A percentile compares a stretch with the other conserved stretches of the same genome.
phyloP scores from a whole-genome alignment of 768 basidiomycete species.

The Pholiota conissans region DNA sequence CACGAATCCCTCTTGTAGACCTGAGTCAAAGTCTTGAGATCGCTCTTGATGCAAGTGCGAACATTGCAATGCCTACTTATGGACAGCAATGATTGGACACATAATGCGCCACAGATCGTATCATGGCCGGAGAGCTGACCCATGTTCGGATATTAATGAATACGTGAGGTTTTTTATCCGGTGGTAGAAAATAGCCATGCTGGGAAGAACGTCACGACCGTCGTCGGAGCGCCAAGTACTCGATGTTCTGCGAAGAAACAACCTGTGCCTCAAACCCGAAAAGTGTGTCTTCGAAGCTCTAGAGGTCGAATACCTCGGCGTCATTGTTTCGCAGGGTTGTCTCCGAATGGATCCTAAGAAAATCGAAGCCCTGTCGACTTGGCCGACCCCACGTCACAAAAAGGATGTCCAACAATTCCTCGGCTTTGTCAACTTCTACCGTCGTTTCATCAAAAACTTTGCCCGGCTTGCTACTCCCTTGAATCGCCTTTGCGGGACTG shows the following conservation, averaged over 20 bases:
- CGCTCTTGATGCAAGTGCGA: too few relatives aligned
- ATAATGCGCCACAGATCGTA: too few relatives aligned
- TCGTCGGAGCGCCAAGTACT: neutral
- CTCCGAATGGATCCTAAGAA: slow-evolving; percentile 19
- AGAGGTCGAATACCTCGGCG: too few relatives aligned
- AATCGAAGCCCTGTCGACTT: slow-evolving; percentile 18
- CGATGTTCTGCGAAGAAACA: too few relatives aligned
- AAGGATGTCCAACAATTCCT: slow-evolving; percentile 23
- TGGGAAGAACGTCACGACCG: neutral
- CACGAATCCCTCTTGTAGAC: too few relatives aligned
- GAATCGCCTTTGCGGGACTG: slow-evolving; percentile 9
- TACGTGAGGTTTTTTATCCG: neutral
- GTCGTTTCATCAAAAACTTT: slow-evolving; percentile 27
- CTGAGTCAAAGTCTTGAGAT: too few relatives aligned
- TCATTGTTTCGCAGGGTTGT: slow-evolving; percentile 19
- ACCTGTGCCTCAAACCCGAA: neutral
- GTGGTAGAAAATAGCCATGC: neutral
- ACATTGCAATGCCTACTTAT: too few relatives aligned
- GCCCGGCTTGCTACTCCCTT: slow-evolving; percentile 25
- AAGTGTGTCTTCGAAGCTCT: too few relatives aligned
- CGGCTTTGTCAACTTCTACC: slow-evolving; percentile 8
- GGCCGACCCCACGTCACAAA: slow-evolving; percentile 31
- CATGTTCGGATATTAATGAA: neutral
- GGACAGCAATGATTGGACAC: too few relatives aligned
- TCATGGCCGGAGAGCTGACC: too few relatives aligned